Evolutionary conservation across 176 grass and related monocot species (phyloP), one percentile per base, ranked within the genome.

Genomic region (Otatea glauca): DNA sequence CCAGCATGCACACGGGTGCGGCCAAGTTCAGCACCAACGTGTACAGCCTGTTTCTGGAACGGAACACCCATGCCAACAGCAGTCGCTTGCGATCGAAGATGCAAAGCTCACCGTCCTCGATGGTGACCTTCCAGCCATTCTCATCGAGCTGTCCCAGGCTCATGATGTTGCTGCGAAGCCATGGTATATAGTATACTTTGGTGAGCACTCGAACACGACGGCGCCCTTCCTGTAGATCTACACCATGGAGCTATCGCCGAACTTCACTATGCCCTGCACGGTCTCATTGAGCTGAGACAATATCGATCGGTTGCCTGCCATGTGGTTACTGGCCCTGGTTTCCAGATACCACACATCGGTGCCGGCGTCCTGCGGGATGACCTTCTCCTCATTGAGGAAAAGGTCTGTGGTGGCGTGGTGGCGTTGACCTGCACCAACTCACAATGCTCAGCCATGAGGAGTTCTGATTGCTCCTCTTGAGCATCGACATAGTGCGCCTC

Each of bases 401-500:
- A 61, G 9, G 0, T 12, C 39, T 20, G 8, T 35, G 3, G 15
- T 51, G n/a, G 51, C 8, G 74, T 18, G 5, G 16, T 5, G 0
- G 18, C 16, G 7, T 16, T 0, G 7, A 2, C 51, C 20, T 54
- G 51, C 51, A 54, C 1, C 5, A 54, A 17, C 51, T 7, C 16
- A 7, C 1, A 7, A 5, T 54, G 16, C 51, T 54, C 1, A 0
- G 16, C 51, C 51, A 54, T 20, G 5, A 54, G 51, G 0, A 54
- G 17, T 2, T 4, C 5, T 1, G 5, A 17, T 7, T 54, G 17
- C 16, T 54, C 51, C 16, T 54, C 17, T 5, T 54, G 5, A 16
- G 16, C 1, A 6, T 4, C 0, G 0, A 17, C 5, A 0, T 18
- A 1, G 51, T 20, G 18, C 1, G 16, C 51, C 5, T 54, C 15